Base-by-base conservation (phyloP, 768 basidiomycete species). In the Tremella mesenterica region DNA sequence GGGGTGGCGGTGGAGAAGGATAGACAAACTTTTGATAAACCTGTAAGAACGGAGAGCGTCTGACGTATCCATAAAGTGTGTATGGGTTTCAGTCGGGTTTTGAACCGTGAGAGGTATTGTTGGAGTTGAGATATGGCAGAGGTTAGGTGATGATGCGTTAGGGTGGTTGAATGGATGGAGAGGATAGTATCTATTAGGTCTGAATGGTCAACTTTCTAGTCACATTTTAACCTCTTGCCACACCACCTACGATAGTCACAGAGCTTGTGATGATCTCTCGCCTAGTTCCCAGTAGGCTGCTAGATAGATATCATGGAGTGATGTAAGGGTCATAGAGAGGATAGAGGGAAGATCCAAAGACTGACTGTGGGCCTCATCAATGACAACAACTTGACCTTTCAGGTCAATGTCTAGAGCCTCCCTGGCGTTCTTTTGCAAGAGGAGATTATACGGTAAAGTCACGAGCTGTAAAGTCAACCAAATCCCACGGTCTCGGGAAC, bases 321-420 rank as follows among this genome's bases (percentile, higher is more conserved):
- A n/a, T n/a, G n/a, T n/a, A n/a, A n/a, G n/a, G n/a, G n/a, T n/a
- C n/a, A n/a, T n/a, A n/a, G n/a, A 20, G 30, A 4, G n/a, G 14
- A 4, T 20, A n/a, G 28, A 30, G 12, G n/a, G 25, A 2, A 28
- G 5, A 12, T 10, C 44, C 7, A 13, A n/a, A 33, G 18, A 76
- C 87, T 53, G 63, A 91, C 89, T 96, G 73, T 99, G 93, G 0
- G 93, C 93, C 76, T 99, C 93, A 65, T 99, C 93, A 50, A 99
- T 82, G 21, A 97, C 79, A 27, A 99, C 81, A 16, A 96, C 77
- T 63, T 95, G 89, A 63, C 84, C 80, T 10, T 79, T 85, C 41
- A 95, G 75, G 65, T 88, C 81, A 53, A 99, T 91, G 1, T 86
- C 86, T 0, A 96, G 77, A 0, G 89, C 83, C 64, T 95, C 88